These are phyloP conservation scores for Osmozyma mogii DNA, from an alignment of 805 yeast species.

Conservation along the genomic window DNA sequence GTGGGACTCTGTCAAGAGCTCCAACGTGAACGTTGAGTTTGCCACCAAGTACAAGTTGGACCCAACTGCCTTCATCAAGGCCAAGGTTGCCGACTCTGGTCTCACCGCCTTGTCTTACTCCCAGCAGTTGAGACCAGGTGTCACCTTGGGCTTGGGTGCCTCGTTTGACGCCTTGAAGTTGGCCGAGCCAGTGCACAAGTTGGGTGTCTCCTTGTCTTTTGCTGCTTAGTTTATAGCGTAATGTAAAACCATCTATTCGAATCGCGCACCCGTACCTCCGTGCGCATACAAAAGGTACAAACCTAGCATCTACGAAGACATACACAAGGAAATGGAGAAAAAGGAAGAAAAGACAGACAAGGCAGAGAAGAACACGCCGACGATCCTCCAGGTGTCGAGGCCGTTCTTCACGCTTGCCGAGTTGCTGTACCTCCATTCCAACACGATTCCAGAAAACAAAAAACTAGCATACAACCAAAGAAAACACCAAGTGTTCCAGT, in stretches of 20 bases:
- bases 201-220: slow-evolving; percentile 91
- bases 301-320: no score
- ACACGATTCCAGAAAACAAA: slow-evolving; percentile 44
- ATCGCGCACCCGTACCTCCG: slow-evolving; percentile 7
- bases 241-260: slow-evolving; percentile 1
- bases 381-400: slow-evolving; percentile 40
- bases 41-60: slow-evolving; percentile 94
- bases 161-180: slow-evolving; percentile 93
- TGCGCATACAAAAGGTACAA: no score
- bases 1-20: slow-evolving; percentile 78
- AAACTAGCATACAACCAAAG: slow-evolving; percentile 40
- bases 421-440: slow-evolving; percentile 40
- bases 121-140: slow-evolving; percentile 93
- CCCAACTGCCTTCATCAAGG: slow-evolving; percentile 84
- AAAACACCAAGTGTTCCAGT: slow-evolving; percentile 46
- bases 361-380: background rate
- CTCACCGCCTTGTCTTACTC: slow-evolving; percentile 88
- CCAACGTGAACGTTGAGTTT: slow-evolving; percentile 86
- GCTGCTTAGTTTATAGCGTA: slow-evolving; percentile 65
- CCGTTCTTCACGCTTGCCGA: slow-evolving; percentile 55
- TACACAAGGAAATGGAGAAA: no score
- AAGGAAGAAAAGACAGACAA: no score
- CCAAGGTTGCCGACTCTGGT: slow-evolving; percentile 95
- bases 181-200: slow-evolving; percentile 95
- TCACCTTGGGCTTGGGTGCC: slow-evolving; percentile 93